Conservation (phyloP, 1,284 basidiomycete genomes). For the Bondarzewia mesenterica region DNA sequence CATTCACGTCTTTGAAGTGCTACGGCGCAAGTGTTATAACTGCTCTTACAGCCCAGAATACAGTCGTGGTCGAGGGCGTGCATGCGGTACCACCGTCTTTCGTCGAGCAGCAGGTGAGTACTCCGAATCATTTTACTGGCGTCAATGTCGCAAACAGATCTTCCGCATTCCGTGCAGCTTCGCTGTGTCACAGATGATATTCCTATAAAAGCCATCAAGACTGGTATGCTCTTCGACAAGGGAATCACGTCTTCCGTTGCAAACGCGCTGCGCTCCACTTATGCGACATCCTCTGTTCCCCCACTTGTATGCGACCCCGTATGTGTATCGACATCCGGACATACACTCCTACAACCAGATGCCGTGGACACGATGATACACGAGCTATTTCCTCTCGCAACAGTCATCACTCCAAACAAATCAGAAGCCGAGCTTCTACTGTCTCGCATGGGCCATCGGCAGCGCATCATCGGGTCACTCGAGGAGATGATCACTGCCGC, state of each 20-base stretch:
- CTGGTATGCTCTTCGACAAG: slow-evolving; percentile 77
- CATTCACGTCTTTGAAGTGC: slow-evolving; percentile 71
- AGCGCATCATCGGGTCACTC: slow-evolving; percentile 36
- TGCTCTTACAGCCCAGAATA: slow-evolving; percentile 90
- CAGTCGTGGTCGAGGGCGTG: slow-evolving; percentile 72
- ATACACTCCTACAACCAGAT: slow-evolving; percentile 63
- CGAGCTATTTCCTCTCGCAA: slow-evolving; percentile 66
- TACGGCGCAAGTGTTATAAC: slow-evolving; percentile 88
- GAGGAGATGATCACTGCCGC: slow-evolving; percentile 63
- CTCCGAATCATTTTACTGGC: background rate
- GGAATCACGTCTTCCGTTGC: slow-evolving; percentile 37
- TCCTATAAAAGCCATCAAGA: slow-evolving; percentile 73
- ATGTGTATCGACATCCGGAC: slow-evolving; percentile 89
- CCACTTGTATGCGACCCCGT: slow-evolving; percentile 83
- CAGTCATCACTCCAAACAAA: slow-evolving; percentile 84
- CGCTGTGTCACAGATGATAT: slow-evolving; percentile 72
- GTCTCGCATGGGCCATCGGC: slow-evolving; percentile 20
- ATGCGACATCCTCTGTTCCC: slow-evolving; percentile 25
- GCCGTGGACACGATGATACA: slow-evolving; percentile 56
- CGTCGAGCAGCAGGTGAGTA: slow-evolving; percentile 59
- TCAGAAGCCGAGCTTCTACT: slow-evolving; percentile 74
- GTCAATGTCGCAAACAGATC: background rate
- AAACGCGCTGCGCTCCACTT: slow-evolving; percentile 33
- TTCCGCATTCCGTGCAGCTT: slow-evolving; percentile 38
- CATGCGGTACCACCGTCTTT: slow-evolving; percentile 62